Percentiles rank a stretch among this genome's conserved stretches.
Evolutionary conservation across 495 filamentous ascomycete species (phyloP).

Genomic region (Penicillium coffeae): DNA sequence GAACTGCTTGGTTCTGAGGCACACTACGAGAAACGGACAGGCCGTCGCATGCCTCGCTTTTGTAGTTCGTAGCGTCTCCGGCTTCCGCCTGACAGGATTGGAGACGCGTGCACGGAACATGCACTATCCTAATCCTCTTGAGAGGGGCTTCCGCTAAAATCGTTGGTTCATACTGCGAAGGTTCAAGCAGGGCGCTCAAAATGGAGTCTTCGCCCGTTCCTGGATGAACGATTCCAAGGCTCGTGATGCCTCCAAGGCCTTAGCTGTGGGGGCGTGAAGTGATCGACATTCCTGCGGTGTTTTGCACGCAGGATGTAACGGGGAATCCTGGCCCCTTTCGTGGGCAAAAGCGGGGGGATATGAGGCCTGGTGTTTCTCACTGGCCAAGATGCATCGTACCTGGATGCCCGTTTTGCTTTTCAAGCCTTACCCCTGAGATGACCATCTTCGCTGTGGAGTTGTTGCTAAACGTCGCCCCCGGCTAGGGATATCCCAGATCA

Average conservation of each 20-base stretch:
- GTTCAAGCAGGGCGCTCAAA: background rate
- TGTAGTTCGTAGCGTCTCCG: background rate
- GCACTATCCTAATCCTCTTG: background rate
- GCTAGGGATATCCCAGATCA: background rate
- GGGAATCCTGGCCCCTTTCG: background rate
- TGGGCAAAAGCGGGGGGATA: background rate
- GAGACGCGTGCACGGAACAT: background rate
- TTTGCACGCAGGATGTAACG: background rate
- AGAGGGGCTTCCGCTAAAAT: background rate
- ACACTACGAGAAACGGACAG: too few species aligned
- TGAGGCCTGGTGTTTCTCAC: background rate
- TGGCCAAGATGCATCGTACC: background rate
- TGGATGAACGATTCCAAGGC: background rate
- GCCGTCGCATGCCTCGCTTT: too few species aligned
- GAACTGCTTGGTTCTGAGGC: too few species aligned
- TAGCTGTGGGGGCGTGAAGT: background rate
- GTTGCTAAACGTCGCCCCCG: background rate
- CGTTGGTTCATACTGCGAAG: background rate
- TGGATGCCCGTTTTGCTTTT: background rate
- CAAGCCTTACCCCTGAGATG: background rate
- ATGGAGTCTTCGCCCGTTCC: background rate
- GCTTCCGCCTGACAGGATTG: background rate
- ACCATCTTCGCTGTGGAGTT: background rate
- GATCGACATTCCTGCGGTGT: background rate
- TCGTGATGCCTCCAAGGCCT: background rate